Base-by-base conservation (phyloP, 2,329 filamentous ascomycete species). In the Rutstroemia sp. region DNA sequence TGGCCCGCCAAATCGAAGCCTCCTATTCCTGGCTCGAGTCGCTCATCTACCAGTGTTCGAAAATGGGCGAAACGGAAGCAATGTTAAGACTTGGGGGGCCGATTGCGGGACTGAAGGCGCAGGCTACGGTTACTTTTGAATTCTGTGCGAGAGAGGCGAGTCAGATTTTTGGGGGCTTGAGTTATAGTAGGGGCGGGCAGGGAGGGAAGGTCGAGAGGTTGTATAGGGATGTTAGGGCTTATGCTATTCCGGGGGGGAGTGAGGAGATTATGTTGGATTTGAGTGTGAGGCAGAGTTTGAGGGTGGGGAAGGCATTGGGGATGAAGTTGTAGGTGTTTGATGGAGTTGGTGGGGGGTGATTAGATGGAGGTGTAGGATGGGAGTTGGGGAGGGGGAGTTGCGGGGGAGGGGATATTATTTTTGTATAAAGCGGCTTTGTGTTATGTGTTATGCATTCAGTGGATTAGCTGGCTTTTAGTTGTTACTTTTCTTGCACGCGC, bases 181-280 rank as follows among this genome's bases (percentile, higher is more conserved):
- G 86, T 66, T 97, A 97, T 76, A 92, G 85, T 58, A 83, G 92
- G 45, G 94, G 94, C 56, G 94, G 94, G 16, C 94, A 97, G 76
- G 94, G 94, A 59, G 92, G 84, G 58, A 96, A 96, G 82, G 83
- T 97, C 52, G 94, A 99, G 82, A 78, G 94, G 58, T 75, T 99
- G 66, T 97, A 97, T 74, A 82, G 94, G 61, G 94, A 99, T 72
- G 94, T 97, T 16, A 82, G 94, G 65, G 94, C 94, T 0, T 97
- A 99, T 72, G 92, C 94, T 60, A 92, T 99, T 65, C 94, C 94
- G 3, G 94, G 94, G 67, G 94, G 94, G 23, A 90, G 85, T 63
- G 92, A 99, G 76, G 94, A 99, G 80, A 99, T 99, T 63, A 99
- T 99, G 94, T 77, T 97, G 63, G 94, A 99, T 72, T 73, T 99